Evolutionary conservation across 352 stramenopile species (phyloP).

Genomic region (Pythium insidiosum): DNA sequence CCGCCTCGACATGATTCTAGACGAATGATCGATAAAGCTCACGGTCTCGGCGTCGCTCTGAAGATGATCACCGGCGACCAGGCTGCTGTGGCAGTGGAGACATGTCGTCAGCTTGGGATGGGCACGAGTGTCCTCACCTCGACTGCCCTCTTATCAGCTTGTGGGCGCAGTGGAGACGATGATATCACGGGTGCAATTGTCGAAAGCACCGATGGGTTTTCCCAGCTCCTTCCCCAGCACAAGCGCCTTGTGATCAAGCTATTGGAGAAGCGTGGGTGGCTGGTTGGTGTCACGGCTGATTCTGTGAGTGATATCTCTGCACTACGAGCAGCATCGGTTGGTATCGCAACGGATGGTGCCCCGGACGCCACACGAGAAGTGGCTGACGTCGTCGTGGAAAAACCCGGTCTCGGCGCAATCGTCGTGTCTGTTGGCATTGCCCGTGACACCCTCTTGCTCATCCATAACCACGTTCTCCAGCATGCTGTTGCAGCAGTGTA

Average conservation of each 20-base stretch:
- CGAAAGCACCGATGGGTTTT: conserved; percentile 91
- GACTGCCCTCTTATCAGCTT: neutral
- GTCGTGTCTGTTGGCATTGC: conserved; percentile 87
- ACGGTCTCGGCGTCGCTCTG: conserved; percentile 90
- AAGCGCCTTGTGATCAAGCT: conserved; percentile 90
- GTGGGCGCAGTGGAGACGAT: neutral
- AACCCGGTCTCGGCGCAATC: conserved; percentile 89
- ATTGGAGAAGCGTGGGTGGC: conserved; percentile 67
- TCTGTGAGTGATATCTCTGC: conserved; percentile 60
- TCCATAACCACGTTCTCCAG: conserved; percentile 94
- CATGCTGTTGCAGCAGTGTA: conserved; percentile 89
- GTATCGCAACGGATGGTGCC: conserved; percentile 75
- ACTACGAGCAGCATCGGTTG: conserved; percentile 63
- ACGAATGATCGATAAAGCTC: conserved; percentile 87
- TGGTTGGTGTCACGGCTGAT: conserved; percentile 74
- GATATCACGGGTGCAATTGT: conserved; percentile 39
- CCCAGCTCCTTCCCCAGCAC: conserved; percentile 89
- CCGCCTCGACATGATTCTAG: conserved; percentile 93
- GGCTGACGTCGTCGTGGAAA: conserved; percentile 92
- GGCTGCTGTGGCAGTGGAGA: conserved; percentile 90
- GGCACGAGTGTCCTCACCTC: conserved; percentile 67
- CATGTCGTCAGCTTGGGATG: conserved; percentile 88
- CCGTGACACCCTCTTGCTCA: conserved; percentile 91
- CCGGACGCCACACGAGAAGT: conserved; percentile 86
- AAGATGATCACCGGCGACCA: conserved; percentile 98